Evolutionary conservation across 1,284 basidiomycete species (phyloP), one percentile per base, ranked within the genome.

Genomic region (Ceratobasidium sp.): DNA sequence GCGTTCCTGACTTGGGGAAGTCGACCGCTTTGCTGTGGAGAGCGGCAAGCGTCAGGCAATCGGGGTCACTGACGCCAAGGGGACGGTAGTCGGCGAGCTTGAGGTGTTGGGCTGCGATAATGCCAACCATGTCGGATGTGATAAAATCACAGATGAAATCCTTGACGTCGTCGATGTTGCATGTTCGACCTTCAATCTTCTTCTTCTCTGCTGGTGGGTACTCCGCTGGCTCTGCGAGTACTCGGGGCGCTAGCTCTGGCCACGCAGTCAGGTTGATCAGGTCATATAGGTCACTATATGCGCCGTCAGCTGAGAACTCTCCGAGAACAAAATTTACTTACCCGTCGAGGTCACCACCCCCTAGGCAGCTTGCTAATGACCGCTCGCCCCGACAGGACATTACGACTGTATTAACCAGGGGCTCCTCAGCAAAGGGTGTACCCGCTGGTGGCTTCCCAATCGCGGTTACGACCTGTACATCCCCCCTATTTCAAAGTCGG

Each of bases 321-420:
- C 9, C 9, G 51, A 62, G 74, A 25, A 76, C 34, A n/a, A 44
- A 61, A 68, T 34, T 61, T 15, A 75, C 84, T 69, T 82, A 92
- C 91, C 91, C 92, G 79, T 94, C 92, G 52, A 94, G 84, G 83
- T 94, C 92, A 0, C 92, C 92, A 51, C 92, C 92, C 22, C 88
- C 90, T 25, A 94, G 85, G 79, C 87, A 89, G 7, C 91, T 91
- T 19, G 92, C 87, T 66, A 93, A 81, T 0, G 92, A 90, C 66
- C 91, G 87, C 1, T 80, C 78, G 2, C 92, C 92, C 70, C 84
- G 83, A n/a, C 89, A 89, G 0, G 93, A 88, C 71, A 95, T 87
- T 2, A 94, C 92, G 0, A 94, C 90, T 9, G 90, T 89, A 80
- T 94, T 94, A 80, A 87, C 89, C 77, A 93, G 73, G 17, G 76